Conservation (phyloP, 2,329 filamentous ascomycete species). For the Fusarium decemcellulare region DNA sequence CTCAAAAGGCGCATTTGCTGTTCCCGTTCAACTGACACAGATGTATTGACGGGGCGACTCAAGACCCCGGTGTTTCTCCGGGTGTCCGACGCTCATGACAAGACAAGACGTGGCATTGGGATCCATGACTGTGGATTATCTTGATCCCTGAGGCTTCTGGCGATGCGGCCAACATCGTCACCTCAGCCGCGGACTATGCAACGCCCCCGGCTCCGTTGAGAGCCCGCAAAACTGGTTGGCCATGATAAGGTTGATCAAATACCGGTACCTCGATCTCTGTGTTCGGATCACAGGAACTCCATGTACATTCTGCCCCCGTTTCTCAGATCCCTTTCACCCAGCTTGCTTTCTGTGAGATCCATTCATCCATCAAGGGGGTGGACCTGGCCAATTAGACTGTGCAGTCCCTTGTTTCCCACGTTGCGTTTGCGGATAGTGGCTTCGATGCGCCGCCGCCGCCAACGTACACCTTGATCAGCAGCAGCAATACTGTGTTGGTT, state of each 20-base stretch:
- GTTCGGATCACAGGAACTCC: conserved; percentile 31
- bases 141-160: conserved; percentile 14
- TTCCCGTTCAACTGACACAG: background rate
- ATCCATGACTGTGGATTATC: conserved; percentile 24
- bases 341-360: conserved; percentile 14
- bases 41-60: conserved; percentile 7
- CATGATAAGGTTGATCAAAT: conserved; percentile 18
- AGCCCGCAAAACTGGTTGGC: conserved; percentile 10
- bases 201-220: background rate
- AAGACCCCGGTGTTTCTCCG: conserved; percentile 40
- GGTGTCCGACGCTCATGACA: conserved; percentile 27
- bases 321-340: conserved; percentile 32
- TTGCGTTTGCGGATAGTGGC: conserved; percentile 16
- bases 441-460: conserved; percentile 11
- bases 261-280: conserved; percentile 24
- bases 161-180: conserved; percentile 3
- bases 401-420: conserved; percentile 1
- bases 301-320: conserved; percentile 25
- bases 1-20: background rate
- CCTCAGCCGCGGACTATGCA: conserved; percentile 2
- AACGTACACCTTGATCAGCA: conserved; percentile 1
- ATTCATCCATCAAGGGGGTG: conserved; percentile 12
- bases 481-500: conserved; percentile 2
- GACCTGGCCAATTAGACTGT: conserved; percentile 17
- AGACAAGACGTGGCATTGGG: conserved; percentile 12